These are phyloP conservation scores for Aristolochia fimbriata DNA, from an alignment of 164 flowering plant species.

Conservation along the genomic window DNA sequence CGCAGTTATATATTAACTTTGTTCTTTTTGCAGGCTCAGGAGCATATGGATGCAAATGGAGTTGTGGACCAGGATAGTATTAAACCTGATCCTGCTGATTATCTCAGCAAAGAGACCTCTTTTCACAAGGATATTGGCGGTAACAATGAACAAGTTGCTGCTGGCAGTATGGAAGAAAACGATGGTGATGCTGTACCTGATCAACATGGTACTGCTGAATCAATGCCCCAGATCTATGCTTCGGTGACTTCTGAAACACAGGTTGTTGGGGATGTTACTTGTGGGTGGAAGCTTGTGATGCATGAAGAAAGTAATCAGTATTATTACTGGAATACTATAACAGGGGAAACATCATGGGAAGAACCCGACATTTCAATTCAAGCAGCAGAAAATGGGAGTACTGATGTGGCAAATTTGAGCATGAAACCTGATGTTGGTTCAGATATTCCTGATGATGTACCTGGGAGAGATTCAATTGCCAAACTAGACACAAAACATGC, in stretches of 20 bases:
- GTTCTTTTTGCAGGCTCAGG: too few relatives aligned
- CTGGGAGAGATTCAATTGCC: slow-evolving; percentile 8
- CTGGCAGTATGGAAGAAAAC: slow-evolving; percentile 11
- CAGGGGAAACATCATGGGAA: slow-evolving; percentile 99
- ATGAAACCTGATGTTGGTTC: slow-evolving; percentile 9
- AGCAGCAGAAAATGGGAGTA: slow-evolving; percentile 15
- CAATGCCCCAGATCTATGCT: slow-evolving; percentile 16
- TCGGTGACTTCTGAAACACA: slow-evolving; percentile 31
- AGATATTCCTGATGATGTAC: slow-evolving; percentile 9
- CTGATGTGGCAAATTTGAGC: slow-evolving; percentile 7
- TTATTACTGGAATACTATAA: slow-evolving; percentile 85
- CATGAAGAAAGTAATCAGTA: slow-evolving; percentile 74
- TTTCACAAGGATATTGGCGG: slow-evolving; percentile 17
- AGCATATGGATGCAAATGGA: too few relatives aligned
- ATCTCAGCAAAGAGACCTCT: slow-evolving; percentile 3
- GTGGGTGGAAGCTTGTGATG: slow-evolving; percentile 76
- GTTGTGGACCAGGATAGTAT: not conserved
- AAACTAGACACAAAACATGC: slow-evolving; percentile 8
- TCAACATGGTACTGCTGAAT: slow-evolving; percentile 14
- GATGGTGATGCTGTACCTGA: slow-evolving; percentile 9
- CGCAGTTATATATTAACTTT: too few relatives aligned
- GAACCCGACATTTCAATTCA: slow-evolving; percentile 47
- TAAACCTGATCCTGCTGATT: not conserved
- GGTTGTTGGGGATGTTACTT: slow-evolving; percentile 33
- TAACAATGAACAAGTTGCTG: slow-evolving; percentile 16